Base-by-base conservation (phyloP, 495 filamentous ascomycete species). In the Hypoxylon lienhwacheense region DNA sequence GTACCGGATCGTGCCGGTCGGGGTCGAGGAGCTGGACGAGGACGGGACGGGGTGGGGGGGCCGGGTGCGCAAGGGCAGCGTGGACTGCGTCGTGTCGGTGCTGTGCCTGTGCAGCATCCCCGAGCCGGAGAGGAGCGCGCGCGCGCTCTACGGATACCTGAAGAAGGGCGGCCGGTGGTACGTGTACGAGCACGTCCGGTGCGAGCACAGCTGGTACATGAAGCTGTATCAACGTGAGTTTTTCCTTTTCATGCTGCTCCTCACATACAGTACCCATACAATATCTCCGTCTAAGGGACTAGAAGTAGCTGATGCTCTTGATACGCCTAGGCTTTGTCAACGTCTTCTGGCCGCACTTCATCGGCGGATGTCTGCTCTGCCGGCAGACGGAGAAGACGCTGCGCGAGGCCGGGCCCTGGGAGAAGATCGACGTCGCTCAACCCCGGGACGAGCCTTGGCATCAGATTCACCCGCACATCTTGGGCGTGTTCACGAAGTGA, bases 51-150 rank as follows among this genome's bases (percentile, higher is more conserved):
- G 78, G 1, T 65, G 68, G 52, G 65, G 66, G 11, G 72, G 75
- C 3, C 73, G 69, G 3, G 70, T 88, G 2, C 48, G 68, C 29
- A 67, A 60, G n/a, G 81, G 66, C 0, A 73, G 76, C 16, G 79
- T 89, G 20, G 87, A 91, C 59, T 84, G 81, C 28, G 81, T 90
- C 28, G 73, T 89, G 35, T 81, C 81, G 10, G 72, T 89, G 34
- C 79, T 86, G 7, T 88, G 88, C 37, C 73, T 91, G 3, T 91
- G 87, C 69, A 84, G 81, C 41, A 84, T 90, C 44, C 85, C 85
- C 1, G 70, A 82, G 8, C 80, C 85, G 24, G 73, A 81, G 55
- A 59, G 59, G 7, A 82, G 85, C 34, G 77, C 79, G 11, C 62
- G 55, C 10, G 78, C 81, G 41, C 59, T 90, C 45, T 90, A 88